Conservation (phyloP, 805 yeast genomes). For the Debaryomyces prosopidis region DNA sequence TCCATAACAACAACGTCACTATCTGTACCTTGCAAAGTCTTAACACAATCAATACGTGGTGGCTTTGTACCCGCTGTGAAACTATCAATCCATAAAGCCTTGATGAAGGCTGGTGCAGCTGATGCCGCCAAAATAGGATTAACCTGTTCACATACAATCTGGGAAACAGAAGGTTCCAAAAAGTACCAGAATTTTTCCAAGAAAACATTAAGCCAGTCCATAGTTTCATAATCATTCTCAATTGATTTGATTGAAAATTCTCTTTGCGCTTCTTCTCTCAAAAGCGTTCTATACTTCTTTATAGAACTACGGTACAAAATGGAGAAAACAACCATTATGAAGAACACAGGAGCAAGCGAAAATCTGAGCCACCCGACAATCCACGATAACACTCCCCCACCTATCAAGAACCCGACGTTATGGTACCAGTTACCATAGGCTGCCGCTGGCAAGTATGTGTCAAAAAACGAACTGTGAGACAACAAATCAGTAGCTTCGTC, state of each 20-base stretch:
- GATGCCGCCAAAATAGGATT: conserved; percentile 80
- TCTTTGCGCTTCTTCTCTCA: conserved; percentile 82
- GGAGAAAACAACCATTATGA: conserved; percentile 62
- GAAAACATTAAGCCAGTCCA: conserved; percentile 94
- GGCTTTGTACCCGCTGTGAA: conserved; percentile 96
- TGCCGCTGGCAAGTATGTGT: conserved; percentile 69
- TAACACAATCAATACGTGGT: conserved; percentile 86
- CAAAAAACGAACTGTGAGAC: conserved; percentile 71
- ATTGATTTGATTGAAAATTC: conserved; percentile 78
- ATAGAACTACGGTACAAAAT: conserved; percentile 81
- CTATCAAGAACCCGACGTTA: conserved; percentile 67
- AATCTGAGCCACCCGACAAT: conserved; percentile 74
- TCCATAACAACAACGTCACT: conserved; percentile 97
- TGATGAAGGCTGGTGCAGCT: conserved; percentile 80
- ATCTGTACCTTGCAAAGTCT: conserved; percentile 86
- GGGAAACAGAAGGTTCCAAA: conserved; percentile 86
- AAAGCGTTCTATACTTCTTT: conserved; percentile 69
- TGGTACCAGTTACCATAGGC: conserved; percentile 97
- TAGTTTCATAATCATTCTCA: conserved; percentile 86
- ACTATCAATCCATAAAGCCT: conserved; percentile 80
- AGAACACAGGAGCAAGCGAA: conserved; percentile 77
- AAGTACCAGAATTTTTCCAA: conserved; percentile 90
- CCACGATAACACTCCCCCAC: conserved; percentile 75
- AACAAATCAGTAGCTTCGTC: conserved; percentile 74
- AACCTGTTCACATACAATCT: conserved; percentile 80